Conservation (phyloP, 768 basidiomycete genomes). For the Suillus luteus region DNA sequence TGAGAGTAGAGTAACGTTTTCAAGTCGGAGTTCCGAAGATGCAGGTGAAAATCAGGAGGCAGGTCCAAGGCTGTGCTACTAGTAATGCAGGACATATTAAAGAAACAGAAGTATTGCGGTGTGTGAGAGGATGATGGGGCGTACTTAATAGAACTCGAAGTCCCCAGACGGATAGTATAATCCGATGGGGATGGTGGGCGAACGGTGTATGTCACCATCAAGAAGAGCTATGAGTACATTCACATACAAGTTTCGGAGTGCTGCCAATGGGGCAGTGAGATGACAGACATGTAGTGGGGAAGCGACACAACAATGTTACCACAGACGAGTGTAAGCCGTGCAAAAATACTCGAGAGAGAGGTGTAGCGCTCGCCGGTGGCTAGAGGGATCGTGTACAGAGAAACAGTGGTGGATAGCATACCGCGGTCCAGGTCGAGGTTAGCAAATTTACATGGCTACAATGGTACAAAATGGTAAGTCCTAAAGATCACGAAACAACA, state of each 20-base stretch:
- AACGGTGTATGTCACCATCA: too few relatives aligned
- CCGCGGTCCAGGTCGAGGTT: background rate
- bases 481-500: background rate
- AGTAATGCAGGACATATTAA: constrained; percentile 18
- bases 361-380: background rate
- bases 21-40: constrained; percentile 49
- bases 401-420: background rate
- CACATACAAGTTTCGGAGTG: background rate
- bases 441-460: background rate
- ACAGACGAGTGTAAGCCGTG: background rate
- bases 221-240: too few relatives aligned
- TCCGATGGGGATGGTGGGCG: background rate
- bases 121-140: background rate
- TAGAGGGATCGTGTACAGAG: background rate
- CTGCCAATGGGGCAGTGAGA: background rate
- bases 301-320: background rate
- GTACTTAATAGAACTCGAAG: background rate
- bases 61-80: constrained; percentile 37
- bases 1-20: constrained; percentile 42
- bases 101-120: background rate
- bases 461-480: background rate
- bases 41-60: constrained; percentile 32
- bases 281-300: background rate
- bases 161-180: background rate
- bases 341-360: background rate